Percentiles rank a stretch among this genome's conserved stretches.
These are phyloP conservation scores for Cladosporium sp. DNA, from an alignment of 2,329 filamentous ascomycete genomes.

Conservation along the genomic window DNA sequence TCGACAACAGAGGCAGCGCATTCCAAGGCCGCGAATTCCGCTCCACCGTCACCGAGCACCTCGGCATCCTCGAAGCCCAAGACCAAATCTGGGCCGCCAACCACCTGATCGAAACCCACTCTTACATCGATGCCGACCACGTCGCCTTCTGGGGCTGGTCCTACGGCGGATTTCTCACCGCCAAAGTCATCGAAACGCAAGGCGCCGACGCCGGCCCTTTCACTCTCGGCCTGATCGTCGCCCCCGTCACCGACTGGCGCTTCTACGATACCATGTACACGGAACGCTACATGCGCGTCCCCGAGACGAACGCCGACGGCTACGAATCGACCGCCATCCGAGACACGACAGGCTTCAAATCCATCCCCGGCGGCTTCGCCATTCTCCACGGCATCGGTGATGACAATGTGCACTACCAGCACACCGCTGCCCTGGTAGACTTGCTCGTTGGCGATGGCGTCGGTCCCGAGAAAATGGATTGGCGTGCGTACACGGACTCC, in stretches of 20 bases:
- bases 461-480: slow-evolving; percentile 56
- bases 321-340: slow-evolving; percentile 59
- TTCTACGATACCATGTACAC: slow-evolving; percentile 70
- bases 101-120: slow-evolving; percentile 46
- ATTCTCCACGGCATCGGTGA: slow-evolving; percentile 64
- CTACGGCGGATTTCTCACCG: slow-evolving; percentile 61
- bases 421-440: slow-evolving; percentile 58
- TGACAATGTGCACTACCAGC: slow-evolving; percentile 69
- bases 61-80: slow-evolving; percentile 59
- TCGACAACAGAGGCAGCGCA: slow-evolving; percentile 65
- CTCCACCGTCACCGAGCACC: slow-evolving; percentile 51
- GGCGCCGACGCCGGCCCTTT: slow-evolving; percentile 53
- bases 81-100: slow-evolving; percentile 66
- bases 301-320: slow-evolving; percentile 51
- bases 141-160: slow-evolving; percentile 67
- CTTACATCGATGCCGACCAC: slow-evolving; percentile 54
- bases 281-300: slow-evolving; percentile 67
- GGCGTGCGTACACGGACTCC: slow-evolving; percentile 61
- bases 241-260: slow-evolving; percentile 63
- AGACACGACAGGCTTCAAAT: slow-evolving; percentile 56
- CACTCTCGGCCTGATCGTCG: slow-evolving; percentile 58
- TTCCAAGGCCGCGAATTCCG: slow-evolving; percentile 61
- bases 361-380: slow-evolving; percentile 55
- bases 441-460: slow-evolving; percentile 56
- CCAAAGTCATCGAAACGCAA: slow-evolving; percentile 57